Evolutionary conservation across 306 rosid species (phyloP), one percentile per base, ranked within the genome.

Genomic region (Glycine latifolia): DNA sequence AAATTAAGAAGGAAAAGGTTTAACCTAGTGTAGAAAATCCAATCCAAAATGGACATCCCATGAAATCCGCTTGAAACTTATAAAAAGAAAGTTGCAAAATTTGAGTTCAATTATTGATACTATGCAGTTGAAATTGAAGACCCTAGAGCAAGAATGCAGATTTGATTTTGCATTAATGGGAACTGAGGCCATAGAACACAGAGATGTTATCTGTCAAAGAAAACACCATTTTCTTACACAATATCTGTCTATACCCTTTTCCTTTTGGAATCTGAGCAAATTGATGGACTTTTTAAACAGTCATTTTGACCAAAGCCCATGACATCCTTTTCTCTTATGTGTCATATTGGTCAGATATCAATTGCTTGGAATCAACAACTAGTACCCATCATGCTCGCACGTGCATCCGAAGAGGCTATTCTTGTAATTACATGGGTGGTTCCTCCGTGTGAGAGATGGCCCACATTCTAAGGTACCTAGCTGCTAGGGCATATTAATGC

Each of bases 171-270:
- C 81, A 83, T 67, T 47, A 67, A 52, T 73, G 60, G 60, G 70
- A 60, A 77, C 59, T 65, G 63, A 80, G 31, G 68, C 35, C 81
- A 86, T 54, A 76, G 63, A 16, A 54, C 71, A 83, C 58, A 73
- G 53, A 79, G 37, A 71, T 49, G 72, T 17, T 17, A 70, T 48
- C 48, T 67, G 80, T 52, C 69, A 20, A 67, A 81, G 77, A 73
- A 78, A 70, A 44, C 71, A 46, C 79, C 49, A 53, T 73, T 74
- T 80, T 81, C 69, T 73, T 71, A 54, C 81, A 77, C 39, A 39
- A 61, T 60, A 77, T 87, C 89, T 92, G 94, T 92, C 85, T 90
- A 67, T 85, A 79, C 76, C 86, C 69, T 16, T 43, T 87, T 87
- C 87, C 83, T 67, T 81, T 84, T 62, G 86, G 94, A 92, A 89